Conservation (phyloP, 768 basidiomycete species). For the Psilocybe tampanensis region DNA sequence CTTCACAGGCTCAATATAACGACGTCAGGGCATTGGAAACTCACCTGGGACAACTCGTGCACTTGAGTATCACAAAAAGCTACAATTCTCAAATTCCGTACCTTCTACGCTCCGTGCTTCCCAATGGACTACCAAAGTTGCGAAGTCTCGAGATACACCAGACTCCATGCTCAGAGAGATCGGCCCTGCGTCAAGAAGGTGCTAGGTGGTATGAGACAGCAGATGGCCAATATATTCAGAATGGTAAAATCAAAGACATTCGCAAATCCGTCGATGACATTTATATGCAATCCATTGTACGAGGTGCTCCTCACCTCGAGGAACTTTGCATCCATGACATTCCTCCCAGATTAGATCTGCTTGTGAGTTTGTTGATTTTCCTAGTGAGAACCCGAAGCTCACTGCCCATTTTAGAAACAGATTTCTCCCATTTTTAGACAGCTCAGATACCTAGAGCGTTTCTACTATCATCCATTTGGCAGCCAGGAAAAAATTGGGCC, state of each 20-base stretch:
- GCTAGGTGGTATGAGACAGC: conserved; percentile 16
- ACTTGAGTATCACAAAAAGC: not conserved
- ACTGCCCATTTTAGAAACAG: not conserved
- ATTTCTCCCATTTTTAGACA: not conserved
- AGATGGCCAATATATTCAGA: conserved; percentile 12
- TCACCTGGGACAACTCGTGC: too few species aligned
- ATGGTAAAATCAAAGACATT: not conserved
- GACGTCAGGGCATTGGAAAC: too few species aligned
- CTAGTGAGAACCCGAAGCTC: not conserved
- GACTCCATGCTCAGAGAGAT: not conserved
- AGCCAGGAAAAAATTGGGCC: not conserved
- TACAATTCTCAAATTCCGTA: conserved; percentile 21
- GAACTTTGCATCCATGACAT: conserved; percentile 3
- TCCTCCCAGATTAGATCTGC: not conserved
- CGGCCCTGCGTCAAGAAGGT: conserved; percentile 7
- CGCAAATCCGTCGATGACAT: not conserved
- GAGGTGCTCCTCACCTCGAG: conserved; percentile 1
- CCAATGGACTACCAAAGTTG: conserved; percentile 15
- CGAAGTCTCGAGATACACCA: conserved; percentile 16
- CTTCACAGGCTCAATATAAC: too few species aligned
- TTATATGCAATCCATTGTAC: conserved; percentile 8
- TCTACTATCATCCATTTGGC: not conserved
- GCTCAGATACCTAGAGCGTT: not conserved
- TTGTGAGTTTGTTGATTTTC: not conserved
- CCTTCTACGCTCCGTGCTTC: conserved; percentile 17